Conservation (phyloP, 129 eudicot species). For the Pseudognaphalium luteoalbum region DNA sequence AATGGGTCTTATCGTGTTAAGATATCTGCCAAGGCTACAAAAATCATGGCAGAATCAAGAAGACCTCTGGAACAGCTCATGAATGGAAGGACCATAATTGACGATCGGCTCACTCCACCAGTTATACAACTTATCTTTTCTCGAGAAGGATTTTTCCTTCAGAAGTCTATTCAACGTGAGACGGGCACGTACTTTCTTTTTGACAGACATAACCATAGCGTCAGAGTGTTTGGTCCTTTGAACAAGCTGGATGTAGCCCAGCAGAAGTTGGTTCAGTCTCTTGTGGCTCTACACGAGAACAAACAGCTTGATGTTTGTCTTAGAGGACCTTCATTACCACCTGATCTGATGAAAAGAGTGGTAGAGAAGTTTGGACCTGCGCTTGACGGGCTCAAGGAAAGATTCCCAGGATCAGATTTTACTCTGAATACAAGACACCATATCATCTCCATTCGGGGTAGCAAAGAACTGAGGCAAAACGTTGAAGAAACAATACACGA, state of each 20-base stretch:
- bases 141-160: slow-evolving; percentile 58
- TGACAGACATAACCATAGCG: slow-evolving; percentile 49
- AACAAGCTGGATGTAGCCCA: slow-evolving; percentile 53
- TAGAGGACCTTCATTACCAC: slow-evolving; percentile 61
- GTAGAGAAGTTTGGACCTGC: slow-evolving; percentile 76
- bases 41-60: slow-evolving; percentile 76
- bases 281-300: slow-evolving; percentile 58
- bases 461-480: slow-evolving; percentile 60
- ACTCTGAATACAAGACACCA: slow-evolving; percentile 66
- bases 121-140: slow-evolving; percentile 57
- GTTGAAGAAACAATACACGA: slow-evolving; percentile 64
- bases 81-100: slow-evolving; percentile 66
- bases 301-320: slow-evolving; percentile 76
- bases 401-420: slow-evolving; percentile 67
- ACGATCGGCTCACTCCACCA: slow-evolving; percentile 62
- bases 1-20: slow-evolving; percentile 74
- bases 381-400: slow-evolving; percentile 63
- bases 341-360: slow-evolving; percentile 82
- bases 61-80: slow-evolving; percentile 76
- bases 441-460: slow-evolving; percentile 58
- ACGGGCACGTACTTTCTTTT: slow-evolving; percentile 64
- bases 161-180: slow-evolving; percentile 64
- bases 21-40: slow-evolving; percentile 85
- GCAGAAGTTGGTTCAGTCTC: slow-evolving; percentile 51
- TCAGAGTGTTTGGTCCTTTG: slow-evolving; percentile 63